Percentiles rank a stretch among this genome's conserved stretches.
Conservation (phyloP, 108 stramenopile genomes). For the Phaeodactylum tricornutum region DNA sequence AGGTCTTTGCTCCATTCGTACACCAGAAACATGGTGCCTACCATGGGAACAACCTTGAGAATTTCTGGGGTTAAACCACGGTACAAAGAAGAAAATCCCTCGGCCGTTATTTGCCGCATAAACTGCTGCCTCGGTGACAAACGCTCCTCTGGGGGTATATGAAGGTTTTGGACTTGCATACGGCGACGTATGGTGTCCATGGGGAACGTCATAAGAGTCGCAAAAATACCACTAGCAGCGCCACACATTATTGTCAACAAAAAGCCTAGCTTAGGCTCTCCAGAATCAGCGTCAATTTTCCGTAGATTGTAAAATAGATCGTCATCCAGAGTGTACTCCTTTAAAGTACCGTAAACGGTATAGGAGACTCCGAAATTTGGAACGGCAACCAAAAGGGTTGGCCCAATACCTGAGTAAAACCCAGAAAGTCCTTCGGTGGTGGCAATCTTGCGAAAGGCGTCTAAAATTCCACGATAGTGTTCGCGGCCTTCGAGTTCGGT, state of each 20-base stretch:
- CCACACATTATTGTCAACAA: constrained; percentile 71
- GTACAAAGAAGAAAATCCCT: constrained; percentile 78
- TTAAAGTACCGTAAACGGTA: constrained; percentile 82
- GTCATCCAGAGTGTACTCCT: constrained; percentile 77
- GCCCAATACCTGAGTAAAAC: constrained; percentile 81
- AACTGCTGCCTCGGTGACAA: constrained; percentile 51
- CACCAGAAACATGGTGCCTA: constrained; percentile 84
- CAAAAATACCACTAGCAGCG: constrained; percentile 62
- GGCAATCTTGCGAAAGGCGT: constrained; percentile 82
- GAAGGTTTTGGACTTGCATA: constrained; percentile 87
- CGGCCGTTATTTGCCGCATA: constrained; percentile 32
- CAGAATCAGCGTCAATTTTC: constrained; percentile 65
- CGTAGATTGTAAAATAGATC: constrained; percentile 83
- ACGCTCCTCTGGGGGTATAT: constrained; percentile 49
- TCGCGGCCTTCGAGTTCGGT: constrained; percentile 79
- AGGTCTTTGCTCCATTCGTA: constrained; percentile 81
- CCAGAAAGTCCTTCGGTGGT: constrained; percentile 64
- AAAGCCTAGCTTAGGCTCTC: constrained; percentile 70
- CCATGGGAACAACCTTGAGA: constrained; percentile 93
- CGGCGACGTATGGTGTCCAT: constrained; percentile 84
- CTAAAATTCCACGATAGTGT: constrained; percentile 74
- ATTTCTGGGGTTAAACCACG: constrained; percentile 86
- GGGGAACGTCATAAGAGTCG: constrained; percentile 79
- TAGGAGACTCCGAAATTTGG: constrained; percentile 89
- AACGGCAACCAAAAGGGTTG: constrained; percentile 85